Base-by-base conservation (phyloP, 1,284 basidiomycete genomes). In the Macrocybe sp. region DNA sequence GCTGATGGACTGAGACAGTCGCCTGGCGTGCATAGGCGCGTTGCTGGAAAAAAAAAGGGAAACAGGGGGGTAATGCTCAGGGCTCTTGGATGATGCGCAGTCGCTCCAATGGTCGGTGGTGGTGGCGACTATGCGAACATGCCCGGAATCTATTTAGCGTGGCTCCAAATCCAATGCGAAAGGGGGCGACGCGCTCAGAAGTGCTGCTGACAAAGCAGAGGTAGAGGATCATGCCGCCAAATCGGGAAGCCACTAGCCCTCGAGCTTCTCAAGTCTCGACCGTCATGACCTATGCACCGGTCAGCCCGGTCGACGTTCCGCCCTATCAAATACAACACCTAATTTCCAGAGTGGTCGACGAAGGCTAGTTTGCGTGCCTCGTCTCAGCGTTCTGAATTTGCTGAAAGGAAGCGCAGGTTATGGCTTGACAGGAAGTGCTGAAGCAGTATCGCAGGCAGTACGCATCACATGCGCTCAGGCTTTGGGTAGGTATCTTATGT, bases 311-410 rank as follows among this genome's bases (percentile, higher is more conserved):
- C 22, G 75, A 76, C 44, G 70, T 83, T 8, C 81, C 79, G 7
- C 82, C 81, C 6, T 85, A 81, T 58, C 73, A 80, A 54, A 55
- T 82, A 2, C 81, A 81, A 50, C 58, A 68, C 4, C 63, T 85
- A 7, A 67, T 84, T 44, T 64, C 73, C 7, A 61, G 57, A 6
- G 69, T 80, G 29, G 56, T 73, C 10, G 64, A 68, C 10, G 55
- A 60, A 32, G 56, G 63, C 60, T 48, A 41, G 52, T 46, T 45
- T 44, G 34, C 12, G 39, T 43, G 38, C 22, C 32, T 43, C n/a
- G 6, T 34, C n/a, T 32, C n/a, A 30, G 11, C 31, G 30, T 22
- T 37, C 43, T 31, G 6, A 37, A 33, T 7, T 30, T 34, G 22
- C 37, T 47, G 41, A 49, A 44, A 28, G 37, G 44, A 51, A 42